phyloP scores from a whole-genome alignment of 73 alveolate species.

The Uronychia setigera region DNA sequence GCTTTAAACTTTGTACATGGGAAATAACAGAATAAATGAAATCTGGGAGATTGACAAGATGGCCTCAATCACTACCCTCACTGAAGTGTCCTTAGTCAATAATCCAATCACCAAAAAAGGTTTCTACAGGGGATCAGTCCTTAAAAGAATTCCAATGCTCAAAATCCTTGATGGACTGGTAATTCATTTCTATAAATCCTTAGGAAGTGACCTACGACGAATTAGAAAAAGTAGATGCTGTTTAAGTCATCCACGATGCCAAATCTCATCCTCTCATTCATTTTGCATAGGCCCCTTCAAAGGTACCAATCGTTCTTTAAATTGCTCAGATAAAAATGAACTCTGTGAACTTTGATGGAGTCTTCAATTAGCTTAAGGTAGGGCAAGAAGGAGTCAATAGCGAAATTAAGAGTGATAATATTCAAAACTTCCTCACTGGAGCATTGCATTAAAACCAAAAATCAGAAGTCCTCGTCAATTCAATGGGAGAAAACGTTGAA shows the following conservation, averaged over 20 bases:
- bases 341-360: constrained; percentile 69
- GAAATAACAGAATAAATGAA: constrained; percentile 77
- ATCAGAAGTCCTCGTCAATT: neutral
- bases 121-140: constrained; percentile 67
- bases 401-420: neutral
- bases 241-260: constrained; percentile 24
- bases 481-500: neutral
- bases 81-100: constrained; percentile 71
- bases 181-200: neutral
- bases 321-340: constrained; percentile 55
- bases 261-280: constrained; percentile 69
- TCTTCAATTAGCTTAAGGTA: constrained; percentile 41
- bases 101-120: constrained; percentile 84
- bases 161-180: constrained; percentile 64
- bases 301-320: neutral
- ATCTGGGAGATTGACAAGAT: constrained; percentile 82
- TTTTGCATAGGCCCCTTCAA: constrained; percentile 45
- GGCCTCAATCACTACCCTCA: constrained; percentile 50
- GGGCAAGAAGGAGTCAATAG: neutral
- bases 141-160: constrained; percentile 70
- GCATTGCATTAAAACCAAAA: neutral
- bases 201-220: constrained; percentile 67
- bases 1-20: constrained; percentile 64
- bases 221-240: constrained; percentile 68
- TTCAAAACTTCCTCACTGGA: neutral